Evolutionary conservation across 2,329 filamentous ascomycete species (phyloP).

Genomic region (Stemphylium beticola): DNA sequence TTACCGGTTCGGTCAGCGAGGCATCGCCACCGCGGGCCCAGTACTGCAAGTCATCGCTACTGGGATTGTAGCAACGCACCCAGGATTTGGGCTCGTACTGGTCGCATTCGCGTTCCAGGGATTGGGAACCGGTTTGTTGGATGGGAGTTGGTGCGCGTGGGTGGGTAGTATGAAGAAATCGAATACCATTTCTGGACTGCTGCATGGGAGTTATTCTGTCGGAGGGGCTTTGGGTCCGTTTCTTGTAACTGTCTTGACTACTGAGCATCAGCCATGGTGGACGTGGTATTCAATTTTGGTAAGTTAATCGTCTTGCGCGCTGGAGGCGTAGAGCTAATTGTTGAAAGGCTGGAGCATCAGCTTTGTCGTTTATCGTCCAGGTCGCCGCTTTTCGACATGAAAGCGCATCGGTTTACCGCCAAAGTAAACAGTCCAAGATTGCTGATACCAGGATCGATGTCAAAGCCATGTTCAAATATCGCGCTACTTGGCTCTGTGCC

Average conservation of each 20-base stretch:
- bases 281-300: slow-evolving; percentile 51
- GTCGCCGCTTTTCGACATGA: slow-evolving; percentile 49
- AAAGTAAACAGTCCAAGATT: slow-evolving; percentile 24
- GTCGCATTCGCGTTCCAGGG: slow-evolving; percentile 41
- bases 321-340: not conserved
- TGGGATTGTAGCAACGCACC: slow-evolving; percentile 33
- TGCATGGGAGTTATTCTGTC: slow-evolving; percentile 51
- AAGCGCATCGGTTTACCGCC: slow-evolving; percentile 40
- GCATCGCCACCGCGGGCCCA: slow-evolving; percentile 51
- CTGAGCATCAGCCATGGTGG: slow-evolving; percentile 43
- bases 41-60: slow-evolving; percentile 46
- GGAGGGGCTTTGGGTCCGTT: slow-evolving; percentile 51
- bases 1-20: slow-evolving; percentile 50
- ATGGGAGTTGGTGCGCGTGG: slow-evolving; percentile 57
- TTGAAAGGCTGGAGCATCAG: slow-evolving; percentile 6
- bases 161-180: slow-evolving; percentile 49
- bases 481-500: slow-evolving; percentile 52
- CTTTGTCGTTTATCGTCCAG: slow-evolving; percentile 33
- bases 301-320: slow-evolving; percentile 15
- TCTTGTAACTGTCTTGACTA: slow-evolving; percentile 40
- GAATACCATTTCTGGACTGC: slow-evolving; percentile 50
- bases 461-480: slow-evolving; percentile 40
- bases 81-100: slow-evolving; percentile 44
- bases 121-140: slow-evolving; percentile 51
- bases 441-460: slow-evolving; percentile 4